phyloP scores from a whole-genome alignment of 208 protist genomes.

The Acanthamoeba lenticulata region DNA sequence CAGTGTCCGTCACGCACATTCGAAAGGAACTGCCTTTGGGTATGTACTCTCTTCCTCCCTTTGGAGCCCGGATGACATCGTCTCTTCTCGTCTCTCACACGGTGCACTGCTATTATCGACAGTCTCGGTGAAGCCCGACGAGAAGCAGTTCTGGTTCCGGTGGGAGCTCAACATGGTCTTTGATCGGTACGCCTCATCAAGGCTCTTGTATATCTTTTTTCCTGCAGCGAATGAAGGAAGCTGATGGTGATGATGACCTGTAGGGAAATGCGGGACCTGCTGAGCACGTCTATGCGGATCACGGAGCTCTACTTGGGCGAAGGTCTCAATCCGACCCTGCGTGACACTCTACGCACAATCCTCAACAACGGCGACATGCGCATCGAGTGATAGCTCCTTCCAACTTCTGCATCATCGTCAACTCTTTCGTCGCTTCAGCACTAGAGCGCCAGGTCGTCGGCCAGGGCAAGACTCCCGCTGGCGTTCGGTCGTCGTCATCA shows the following conservation, averaged over 20 bases:
- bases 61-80: no score
- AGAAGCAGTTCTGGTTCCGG: constrained; percentile 18
- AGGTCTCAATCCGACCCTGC: background rate
- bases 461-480: no score
- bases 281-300: background rate
- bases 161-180: constrained; percentile 2
- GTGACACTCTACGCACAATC: background rate
- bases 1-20: background rate
- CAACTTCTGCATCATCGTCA: no score
- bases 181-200: background rate
- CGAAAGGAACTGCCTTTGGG: background rate
- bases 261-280: background rate
- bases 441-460: no score
- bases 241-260: background rate
- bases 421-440: no score
- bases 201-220: background rate
- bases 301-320: background rate
- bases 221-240: background rate
- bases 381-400: background rate
- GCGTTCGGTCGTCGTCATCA: no score
- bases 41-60: background rate
- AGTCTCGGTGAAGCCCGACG: background rate
- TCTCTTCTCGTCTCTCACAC: background rate
- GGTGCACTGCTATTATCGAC: background rate
- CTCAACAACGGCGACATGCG: constrained; percentile 30